A percentile compares a stretch with the other conserved stretches of the same genome.
These are phyloP conservation scores for Trypanosoma congolense DNA, from an alignment of 208 protist species.

Conservation along the genomic window DNA sequence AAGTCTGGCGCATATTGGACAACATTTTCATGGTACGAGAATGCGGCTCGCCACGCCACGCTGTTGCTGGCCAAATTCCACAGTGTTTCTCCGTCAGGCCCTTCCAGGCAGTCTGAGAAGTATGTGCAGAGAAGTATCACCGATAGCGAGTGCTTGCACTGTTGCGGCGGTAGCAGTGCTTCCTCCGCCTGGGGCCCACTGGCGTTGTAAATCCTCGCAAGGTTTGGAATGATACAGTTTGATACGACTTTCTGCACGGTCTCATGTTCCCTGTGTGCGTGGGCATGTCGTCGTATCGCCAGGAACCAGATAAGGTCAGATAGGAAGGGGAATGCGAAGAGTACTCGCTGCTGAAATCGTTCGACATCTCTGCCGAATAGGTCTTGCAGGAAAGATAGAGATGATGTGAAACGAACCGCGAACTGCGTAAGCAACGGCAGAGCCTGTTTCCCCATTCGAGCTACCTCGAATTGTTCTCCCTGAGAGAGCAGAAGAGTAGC, in stretches of 20 bases:
- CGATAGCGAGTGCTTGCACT: constrained; percentile 15
- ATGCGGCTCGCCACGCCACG: constrained; percentile 2
- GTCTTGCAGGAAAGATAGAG: constrained; percentile 30
- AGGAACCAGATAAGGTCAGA: constrained; percentile 21
- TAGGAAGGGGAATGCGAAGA: constrained; percentile 14
- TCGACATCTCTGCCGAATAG: neutral
- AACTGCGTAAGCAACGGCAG: constrained; percentile 67
- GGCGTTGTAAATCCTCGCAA: constrained; percentile 7
- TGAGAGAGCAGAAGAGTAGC: constrained; percentile 17
- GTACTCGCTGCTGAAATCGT: constrained; percentile 7
- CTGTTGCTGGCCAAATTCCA: constrained; percentile 5
- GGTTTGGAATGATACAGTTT: constrained; percentile 20
- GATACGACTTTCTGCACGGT: constrained; percentile 17
- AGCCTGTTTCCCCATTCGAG: constrained; percentile 63
- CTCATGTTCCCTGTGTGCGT: constrained; percentile 15
- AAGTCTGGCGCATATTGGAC: constrained; percentile 20
- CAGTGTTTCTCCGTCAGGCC: neutral
- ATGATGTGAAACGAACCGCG: constrained; percentile 36
- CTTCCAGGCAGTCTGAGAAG: constrained; percentile 14
- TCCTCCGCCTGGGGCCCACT: neutral
- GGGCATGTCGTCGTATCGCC: constrained; percentile 6
- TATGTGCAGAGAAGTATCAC: constrained; percentile 13
- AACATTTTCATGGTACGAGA: constrained; percentile 10
- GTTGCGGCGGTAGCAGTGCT: neutral
- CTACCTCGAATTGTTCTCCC: constrained; percentile 51